Base-by-base conservation (phyloP, 2,329 filamentous ascomycete species). In the Fusarium acutatum region DNA sequence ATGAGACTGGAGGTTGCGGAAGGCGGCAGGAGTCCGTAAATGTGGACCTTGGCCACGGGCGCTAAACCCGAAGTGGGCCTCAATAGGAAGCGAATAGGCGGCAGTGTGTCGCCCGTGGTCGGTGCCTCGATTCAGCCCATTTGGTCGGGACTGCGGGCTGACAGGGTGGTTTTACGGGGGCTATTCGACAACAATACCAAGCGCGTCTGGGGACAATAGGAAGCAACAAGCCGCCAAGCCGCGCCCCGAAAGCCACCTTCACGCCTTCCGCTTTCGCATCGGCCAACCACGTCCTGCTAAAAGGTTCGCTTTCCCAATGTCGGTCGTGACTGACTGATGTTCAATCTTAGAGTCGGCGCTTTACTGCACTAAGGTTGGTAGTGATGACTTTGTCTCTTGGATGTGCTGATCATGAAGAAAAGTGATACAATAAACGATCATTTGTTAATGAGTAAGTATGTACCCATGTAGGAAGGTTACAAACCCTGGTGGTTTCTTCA, bases 111-210 rank as follows among this genome's bases (percentile, higher is more conserved):
- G 53, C 53, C 68, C 63, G 68, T 73, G 67, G 67, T 34, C 54
- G 64, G 63, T 67, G 52, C 64, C 62, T 67, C 52, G 58, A 69
- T 53, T 60, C 72, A 69, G 64, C 66, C 77, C 64, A 67, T 58
- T 67, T 72, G 65, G 64, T 74, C 68, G 72, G 72, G 72, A 75
- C 67, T 64, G 40, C 47, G 43, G 49, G 58, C 50, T 62, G 54
- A 69, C 69, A 62, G 64, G 59, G 57, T 32, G 24, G 20, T 14
- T 46, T 57, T 34, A 18, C 40, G 20, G 56, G 43, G 67, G 50
- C 30, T 41, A 53, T 66, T 65, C 58, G 71, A 79, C 80, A 79
- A 81, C 80, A 81, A 81, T 81, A 81, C 75, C 57, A 78, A 77
- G 74, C 52, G 50, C 41, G 50, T 28, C 47, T 68, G 60, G 65